Base-by-base conservation (phyloP, 306 rosid species). In the Trichosanthes cucumerina region DNA sequence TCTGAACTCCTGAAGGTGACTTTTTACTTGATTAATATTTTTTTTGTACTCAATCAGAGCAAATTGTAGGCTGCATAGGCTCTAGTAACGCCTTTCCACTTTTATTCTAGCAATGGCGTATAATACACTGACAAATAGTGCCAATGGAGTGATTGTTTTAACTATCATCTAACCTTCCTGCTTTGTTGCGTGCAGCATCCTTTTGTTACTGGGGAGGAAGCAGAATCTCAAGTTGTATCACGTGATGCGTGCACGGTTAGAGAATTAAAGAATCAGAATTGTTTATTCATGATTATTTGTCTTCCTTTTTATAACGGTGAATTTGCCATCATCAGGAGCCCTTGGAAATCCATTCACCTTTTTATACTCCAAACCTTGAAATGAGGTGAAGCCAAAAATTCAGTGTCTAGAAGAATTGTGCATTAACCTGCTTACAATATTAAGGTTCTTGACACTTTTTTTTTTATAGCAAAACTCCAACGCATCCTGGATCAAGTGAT, bases 1-100 rank as follows among this genome's bases (percentile, higher is more conserved):
- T 85, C 97, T 63, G 98, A 91, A 82, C 87, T 96, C 75, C 90
- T 96, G 72, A 95, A 93, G 99, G 99, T 96, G 80, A 83, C 81
- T 81, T 75, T 85, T 86, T 49, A 70, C 24, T 39, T 77, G 12
- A 78, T 52, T 56, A 38, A 11, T 63, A 56, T 81, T 82, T 84
- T 80, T 83, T 44, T 75, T 80, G 39, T 23, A 41, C 53, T 43
- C 53, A 53, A 66, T 81, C 31, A 13, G 7, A 41, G 23, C 56
- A 75, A 46, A 34, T 54, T 65, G 72, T 73, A 47, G 49, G 72
- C 65, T 64, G 54, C 78, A 41, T 44, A 75, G 62, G 41, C 63
- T 80, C 38, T 57, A 64, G 60, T 78, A 71, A 10, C 47, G 1
- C 9, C 24, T 50, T 65, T 39, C 39, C 66, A 24, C 62, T 75